Base-by-base conservation (phyloP, 2,329 filamentous ascomycete species). In the Diplodia scrobiculata region DNA sequence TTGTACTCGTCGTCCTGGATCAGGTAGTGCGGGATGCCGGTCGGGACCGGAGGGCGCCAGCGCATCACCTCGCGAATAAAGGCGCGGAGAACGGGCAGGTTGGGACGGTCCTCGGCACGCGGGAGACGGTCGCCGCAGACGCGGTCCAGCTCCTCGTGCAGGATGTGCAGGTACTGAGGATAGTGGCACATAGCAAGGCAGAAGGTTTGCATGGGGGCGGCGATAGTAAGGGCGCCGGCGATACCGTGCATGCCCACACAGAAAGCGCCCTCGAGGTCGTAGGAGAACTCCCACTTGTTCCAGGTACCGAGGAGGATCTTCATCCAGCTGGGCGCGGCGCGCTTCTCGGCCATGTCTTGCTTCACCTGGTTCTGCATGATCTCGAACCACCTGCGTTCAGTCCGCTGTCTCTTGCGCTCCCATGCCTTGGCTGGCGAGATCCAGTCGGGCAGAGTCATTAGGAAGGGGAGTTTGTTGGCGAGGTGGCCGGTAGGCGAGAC, bases 1-100 rank as follows among this genome's bases (percentile, higher is more conserved):
- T 83, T 77, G 70, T 87, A 88, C 11, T 81, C 76, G 65, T 88
- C 86, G 58, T 87, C 85, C 54, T 82, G 73, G 1, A 83, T 77
- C 14, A 83, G 79, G 52, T 76, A 79, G 72, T 88, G 86, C 1
- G 86, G 85, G 41, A 87, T 82, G 2, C 81, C 77, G 32, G 77
- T 79, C 4, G 77, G 77, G 32, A 79, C 77, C 45, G 77, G 75
- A 27, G 80, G 80, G 27, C 80, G 77, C 80, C 80, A 82, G 66
- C 80, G 75, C 38, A 79, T 70, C 52, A 73, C 73, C 67, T 79
- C 77, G 21, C 76, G 72, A 55, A 79, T 78, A 60, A 77, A 68
- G 21, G 77, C 77, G 50, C 77, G 73, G 21, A 79, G 69, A 62
- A 78, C 75, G 1, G 77, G 77, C n/a, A 79, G 71, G 41, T 76